Evolutionary conservation across 352 stramenopile species (phyloP), one percentile per base, ranked within the genome.

Genomic region (Phytophthora brassicae): DNA sequence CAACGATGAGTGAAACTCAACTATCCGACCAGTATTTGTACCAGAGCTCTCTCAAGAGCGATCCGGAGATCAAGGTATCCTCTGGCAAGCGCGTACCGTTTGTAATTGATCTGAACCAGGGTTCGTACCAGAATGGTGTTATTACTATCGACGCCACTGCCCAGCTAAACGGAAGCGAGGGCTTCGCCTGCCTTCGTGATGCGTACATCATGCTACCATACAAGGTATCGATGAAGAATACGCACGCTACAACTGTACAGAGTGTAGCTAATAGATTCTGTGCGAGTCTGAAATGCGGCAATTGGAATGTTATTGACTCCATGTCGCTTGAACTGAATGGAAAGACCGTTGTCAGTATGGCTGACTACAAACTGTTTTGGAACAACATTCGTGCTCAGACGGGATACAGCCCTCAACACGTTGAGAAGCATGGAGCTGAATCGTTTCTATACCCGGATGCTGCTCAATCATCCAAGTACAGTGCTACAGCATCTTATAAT

Each of bases 131-230:
- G 16, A 53, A 60, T 46, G 53, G 53, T 47, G 42, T 60, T 47
- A 60, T 60, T 23, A 60, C 53, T 11, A 59, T 59, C 20, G 51
- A 59, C 44, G 51, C 38, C 11, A 60, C 53, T 3, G 16, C 22
- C 38, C 22, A 68, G 23, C 23, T 52, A 41, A 38, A 50, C 26
- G 56, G 44, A 14, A 17, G 26, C 29, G 26, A 53, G 31, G 49
- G 50, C 23, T 55, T 47, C 23, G 17, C 45, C 23, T 51, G 26
- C 4, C 46, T 59, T 49, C 51, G 36, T 43, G 59, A 53, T 64
- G 41, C 53, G 6, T 60, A 68, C 43, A 68, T 50, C 2, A 53
- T 64, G 24, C 29, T 63, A 17, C 41, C 59, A 22, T 64, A 63
- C 38, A 59, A 60, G 22, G 28, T 53, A 6, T 39, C 8, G 8